These are phyloP conservation scores for Colletotrichum sp. DNA, from an alignment of 2,329 filamentous ascomycete species.

Conservation along the genomic window DNA sequence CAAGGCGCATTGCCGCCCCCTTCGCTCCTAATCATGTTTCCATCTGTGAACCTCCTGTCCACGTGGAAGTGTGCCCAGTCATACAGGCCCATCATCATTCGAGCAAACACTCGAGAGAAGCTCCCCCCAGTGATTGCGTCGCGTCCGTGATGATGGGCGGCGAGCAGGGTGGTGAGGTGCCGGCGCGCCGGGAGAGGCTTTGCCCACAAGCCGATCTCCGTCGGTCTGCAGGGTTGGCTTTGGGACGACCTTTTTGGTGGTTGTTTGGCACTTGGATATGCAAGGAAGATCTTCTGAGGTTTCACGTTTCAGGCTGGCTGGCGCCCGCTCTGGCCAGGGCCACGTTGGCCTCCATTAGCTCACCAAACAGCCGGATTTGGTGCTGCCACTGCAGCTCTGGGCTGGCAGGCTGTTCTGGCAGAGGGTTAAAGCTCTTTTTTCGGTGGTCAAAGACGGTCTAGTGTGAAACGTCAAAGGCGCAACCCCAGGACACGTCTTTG, in stretches of 20 bases:
- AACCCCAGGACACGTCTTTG: background rate
- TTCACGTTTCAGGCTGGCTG: slow-evolving; percentile 19
- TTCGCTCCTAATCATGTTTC: background rate
- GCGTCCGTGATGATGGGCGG: background rate
- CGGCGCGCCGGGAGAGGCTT: background rate
- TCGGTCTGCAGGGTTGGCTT: slow-evolving; percentile 8
- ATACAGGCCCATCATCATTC: background rate
- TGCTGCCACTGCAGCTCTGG: background rate
- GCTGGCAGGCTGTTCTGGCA: background rate
- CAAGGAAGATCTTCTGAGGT: slow-evolving; percentile 18
- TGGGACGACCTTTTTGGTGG: background rate
- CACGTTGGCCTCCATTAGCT: slow-evolving; percentile 13
- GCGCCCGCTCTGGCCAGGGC: slow-evolving; percentile 16
- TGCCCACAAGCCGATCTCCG: slow-evolving; percentile 13
- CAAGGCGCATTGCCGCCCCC: background rate
- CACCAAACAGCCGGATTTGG: slow-evolving; percentile 17
- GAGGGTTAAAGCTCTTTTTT: background rate
- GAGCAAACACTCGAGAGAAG: background rate
- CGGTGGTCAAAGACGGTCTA: background rate
- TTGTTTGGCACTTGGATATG: background rate
- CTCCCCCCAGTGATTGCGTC: background rate
- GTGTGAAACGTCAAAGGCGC: slow-evolving; percentile 8
- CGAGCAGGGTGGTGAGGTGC: background rate
- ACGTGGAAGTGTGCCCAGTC: background rate
- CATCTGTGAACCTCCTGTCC: background rate